Conservation (phyloP, 2,329 filamentous ascomycete genomes). For the Exserohilum rostratum region DNA sequence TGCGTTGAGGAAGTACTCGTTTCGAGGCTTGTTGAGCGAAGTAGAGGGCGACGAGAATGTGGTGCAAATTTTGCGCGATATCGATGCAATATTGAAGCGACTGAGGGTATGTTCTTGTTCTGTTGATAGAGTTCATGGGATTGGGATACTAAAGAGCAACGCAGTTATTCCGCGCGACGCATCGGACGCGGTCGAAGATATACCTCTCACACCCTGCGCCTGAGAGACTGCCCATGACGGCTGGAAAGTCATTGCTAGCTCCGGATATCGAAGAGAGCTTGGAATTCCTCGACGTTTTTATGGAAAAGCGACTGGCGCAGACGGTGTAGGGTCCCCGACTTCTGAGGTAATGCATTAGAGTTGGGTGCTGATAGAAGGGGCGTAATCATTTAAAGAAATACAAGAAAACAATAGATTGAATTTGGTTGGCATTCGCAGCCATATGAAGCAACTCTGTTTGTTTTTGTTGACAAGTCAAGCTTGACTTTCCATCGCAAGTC, state of each 20-base stretch:
- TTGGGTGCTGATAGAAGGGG: not conserved
- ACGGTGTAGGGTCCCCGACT: not conserved
- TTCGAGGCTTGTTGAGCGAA: not conserved
- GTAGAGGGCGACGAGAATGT: not conserved
- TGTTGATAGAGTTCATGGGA: not conserved
- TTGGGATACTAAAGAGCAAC: not conserved
- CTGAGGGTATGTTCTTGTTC: not conserved
- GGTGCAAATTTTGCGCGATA: not conserved
- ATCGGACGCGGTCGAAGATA: not conserved
- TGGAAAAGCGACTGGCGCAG: slow-evolving; percentile 1
- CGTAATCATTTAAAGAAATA: not conserved
- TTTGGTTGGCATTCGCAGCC: no score
- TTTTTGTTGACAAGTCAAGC: not conserved
- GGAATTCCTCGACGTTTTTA: not conserved
- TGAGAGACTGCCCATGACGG: slow-evolving; percentile 8
- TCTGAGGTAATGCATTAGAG: not conserved
- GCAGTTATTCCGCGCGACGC: slow-evolving; percentile 9
- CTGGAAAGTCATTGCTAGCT: slow-evolving; percentile 5
- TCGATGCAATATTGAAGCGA: slow-evolving; percentile 1
- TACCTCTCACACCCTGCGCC: slow-evolving; percentile 10
- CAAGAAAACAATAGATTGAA: no score
- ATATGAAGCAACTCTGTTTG: not conserved
- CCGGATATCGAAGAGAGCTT: not conserved
- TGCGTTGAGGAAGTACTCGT: slow-evolving; percentile 3
- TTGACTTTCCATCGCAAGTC: not conserved